Evolutionary conservation across 1,284 basidiomycete genomes (phyloP).

Genomic region (Omphalotus olearius): DNA sequence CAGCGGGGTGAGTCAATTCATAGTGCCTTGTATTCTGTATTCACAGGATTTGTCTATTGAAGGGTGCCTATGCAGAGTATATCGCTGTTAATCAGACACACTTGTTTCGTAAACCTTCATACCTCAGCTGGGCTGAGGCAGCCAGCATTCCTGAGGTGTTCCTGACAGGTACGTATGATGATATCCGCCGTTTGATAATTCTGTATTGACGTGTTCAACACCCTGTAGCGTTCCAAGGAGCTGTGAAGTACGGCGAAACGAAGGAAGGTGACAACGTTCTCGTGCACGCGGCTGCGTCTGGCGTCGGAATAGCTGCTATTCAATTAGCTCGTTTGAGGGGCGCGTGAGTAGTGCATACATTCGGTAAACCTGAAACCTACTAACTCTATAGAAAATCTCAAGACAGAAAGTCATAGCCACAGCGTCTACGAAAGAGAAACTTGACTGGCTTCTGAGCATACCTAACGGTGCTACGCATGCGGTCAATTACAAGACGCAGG

Average conservation of each 20-base stretch:
- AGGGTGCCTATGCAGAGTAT: constrained; percentile 94
- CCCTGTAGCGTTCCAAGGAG: constrained; percentile 82
- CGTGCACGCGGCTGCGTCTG: constrained; percentile 87
- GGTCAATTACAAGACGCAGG: constrained; percentile 84
- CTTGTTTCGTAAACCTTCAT: constrained; percentile 71
- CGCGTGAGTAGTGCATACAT: constrained; percentile 50
- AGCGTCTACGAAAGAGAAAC: constrained; percentile 83
- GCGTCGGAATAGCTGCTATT: constrained; percentile 88
- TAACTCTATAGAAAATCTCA: constrained; percentile 10
- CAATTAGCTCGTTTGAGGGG: constrained; percentile 79
- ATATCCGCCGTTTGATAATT: constrained; percentile 7
- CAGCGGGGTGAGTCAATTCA: constrained; percentile 32
- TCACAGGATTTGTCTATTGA: background rate
- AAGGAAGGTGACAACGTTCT: constrained; percentile 75
- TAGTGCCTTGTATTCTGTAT: background rate
- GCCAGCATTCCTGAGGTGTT: constrained; percentile 86
- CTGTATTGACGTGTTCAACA: constrained; percentile 2
- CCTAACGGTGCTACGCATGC: constrained; percentile 67
- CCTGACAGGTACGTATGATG: constrained; percentile 62
- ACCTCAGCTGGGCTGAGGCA: constrained; percentile 80
- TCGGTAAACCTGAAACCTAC: constrained; percentile 7
- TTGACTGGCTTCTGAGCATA: constrained; percentile 69
- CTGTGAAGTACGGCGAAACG: constrained; percentile 68
- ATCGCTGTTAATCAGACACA: constrained; percentile 67
- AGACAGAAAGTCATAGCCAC: constrained; percentile 79